Conservation (phyloP, 768 basidiomycete species). For the Podaxis sp. region DNA sequence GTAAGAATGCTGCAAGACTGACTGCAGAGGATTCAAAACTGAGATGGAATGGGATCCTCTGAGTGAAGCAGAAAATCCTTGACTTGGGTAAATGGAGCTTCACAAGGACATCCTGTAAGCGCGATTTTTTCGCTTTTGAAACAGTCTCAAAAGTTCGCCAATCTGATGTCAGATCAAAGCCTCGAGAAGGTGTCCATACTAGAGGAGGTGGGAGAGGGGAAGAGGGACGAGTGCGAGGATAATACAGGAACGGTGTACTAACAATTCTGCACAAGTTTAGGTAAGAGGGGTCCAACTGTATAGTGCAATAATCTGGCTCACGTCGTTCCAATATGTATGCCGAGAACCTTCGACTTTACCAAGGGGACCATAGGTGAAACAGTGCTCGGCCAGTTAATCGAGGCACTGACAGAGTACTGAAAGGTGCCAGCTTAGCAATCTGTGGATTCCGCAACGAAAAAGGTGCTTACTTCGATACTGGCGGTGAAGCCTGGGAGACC, state of each 20-base stretch:
- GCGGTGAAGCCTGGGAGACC: constrained; percentile 74
- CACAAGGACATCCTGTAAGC: constrained; percentile 34
- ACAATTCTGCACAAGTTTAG: constrained; percentile 34
- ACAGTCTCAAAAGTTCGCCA: constrained; percentile 47
- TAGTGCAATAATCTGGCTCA: constrained; percentile 25
- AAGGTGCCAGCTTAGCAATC: neutral
- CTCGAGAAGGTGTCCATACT: constrained; percentile 18
- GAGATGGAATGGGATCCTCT: constrained; percentile 66
- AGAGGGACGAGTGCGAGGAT: constrained; percentile 66
- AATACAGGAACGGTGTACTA: constrained; percentile 59
- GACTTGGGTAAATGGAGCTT: constrained; percentile 54
- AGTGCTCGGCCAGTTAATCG: constrained; percentile 42
- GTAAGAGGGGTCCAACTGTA: constrained; percentile 5
- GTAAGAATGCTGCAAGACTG: constrained; percentile 57
- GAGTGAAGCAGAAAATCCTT: constrained; percentile 51
- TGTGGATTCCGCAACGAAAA: neutral
- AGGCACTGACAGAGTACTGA: constrained; percentile 54
- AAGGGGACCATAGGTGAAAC: constrained; percentile 32
- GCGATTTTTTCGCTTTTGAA: constrained; percentile 33
- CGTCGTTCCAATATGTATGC: constrained; percentile 49
- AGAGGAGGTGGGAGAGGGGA: constrained; percentile 30
- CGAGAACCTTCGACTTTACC: constrained; percentile 50
- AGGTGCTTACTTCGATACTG: constrained; percentile 40
- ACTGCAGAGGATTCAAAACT: constrained; percentile 50
- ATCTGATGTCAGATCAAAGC: constrained; percentile 39